phyloP scores from a whole-genome alignment of 257 asterid species.

The Jaltomata sinuosa region DNA sequence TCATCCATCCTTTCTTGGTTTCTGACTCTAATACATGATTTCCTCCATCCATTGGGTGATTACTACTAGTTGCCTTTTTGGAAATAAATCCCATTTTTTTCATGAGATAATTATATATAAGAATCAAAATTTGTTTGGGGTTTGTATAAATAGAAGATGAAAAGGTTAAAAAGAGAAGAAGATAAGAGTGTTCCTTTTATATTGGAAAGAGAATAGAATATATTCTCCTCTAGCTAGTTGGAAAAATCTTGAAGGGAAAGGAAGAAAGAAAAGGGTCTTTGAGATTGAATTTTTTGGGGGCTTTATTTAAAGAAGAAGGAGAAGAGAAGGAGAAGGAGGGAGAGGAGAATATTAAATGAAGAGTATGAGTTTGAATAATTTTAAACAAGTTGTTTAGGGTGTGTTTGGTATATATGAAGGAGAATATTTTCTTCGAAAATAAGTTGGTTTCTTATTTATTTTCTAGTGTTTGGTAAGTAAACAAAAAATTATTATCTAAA shows the following conservation, averaged over 20 bases:
- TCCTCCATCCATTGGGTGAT: conserved; percentile 13
- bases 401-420: too few relatives aligned
- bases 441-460: too few relatives aligned
- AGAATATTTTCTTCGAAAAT: too few relatives aligned
- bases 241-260: conserved; percentile 11
- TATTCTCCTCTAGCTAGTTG: conserved; percentile 3
- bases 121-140: background rate
- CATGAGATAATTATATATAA: background rate
- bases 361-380: background rate
- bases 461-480: too few relatives aligned
- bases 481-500: too few relatives aligned
- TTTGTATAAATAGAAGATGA: background rate
- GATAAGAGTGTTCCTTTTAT: background rate
- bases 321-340: background rate
- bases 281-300: background rate
- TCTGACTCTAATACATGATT: conserved; percentile 6
- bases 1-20: conserved; percentile 18
- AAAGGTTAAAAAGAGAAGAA: background rate
- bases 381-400: conserved; percentile 11
- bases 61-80: background rate
- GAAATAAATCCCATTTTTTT: background rate
- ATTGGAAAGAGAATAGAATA: conserved; percentile 12
- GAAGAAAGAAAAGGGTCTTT: background rate
- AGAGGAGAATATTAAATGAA: background rate
- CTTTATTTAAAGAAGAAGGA: conserved; percentile 3